Conservation (phyloP, 805 yeast genomes). For the Sungouiella thailandica region DNA sequence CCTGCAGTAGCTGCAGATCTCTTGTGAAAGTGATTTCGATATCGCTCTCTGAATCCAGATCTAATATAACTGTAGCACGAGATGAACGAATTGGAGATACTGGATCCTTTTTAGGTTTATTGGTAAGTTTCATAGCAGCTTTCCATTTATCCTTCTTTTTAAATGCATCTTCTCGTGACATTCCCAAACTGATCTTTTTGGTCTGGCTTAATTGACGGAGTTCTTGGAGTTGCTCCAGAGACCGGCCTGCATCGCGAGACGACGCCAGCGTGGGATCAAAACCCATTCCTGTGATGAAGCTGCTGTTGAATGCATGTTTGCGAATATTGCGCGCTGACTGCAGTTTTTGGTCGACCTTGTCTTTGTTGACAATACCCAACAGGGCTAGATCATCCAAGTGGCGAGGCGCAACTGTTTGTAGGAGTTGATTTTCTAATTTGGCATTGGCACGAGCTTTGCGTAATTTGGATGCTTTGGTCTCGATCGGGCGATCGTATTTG, state of each 20-base stretch:
- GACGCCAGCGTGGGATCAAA: slow-evolving; percentile 44
- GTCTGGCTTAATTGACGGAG: slow-evolving; percentile 9
- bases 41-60: slow-evolving; percentile 22
- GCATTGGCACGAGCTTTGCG: slow-evolving; percentile 14
- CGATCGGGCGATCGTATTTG: slow-evolving; percentile 16
- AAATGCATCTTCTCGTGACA: slow-evolving; percentile 13
- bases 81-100: too few relatives aligned
- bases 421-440: slow-evolving; percentile 10
- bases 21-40: slow-evolving; percentile 28
- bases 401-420: slow-evolving; percentile 8
- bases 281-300: slow-evolving; percentile 40
- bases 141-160: slow-evolving; percentile 21
- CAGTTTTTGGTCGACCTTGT: slow-evolving; percentile 12
- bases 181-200: slow-evolving; percentile 11
- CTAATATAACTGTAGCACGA: too few relatives aligned
- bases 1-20: slow-evolving; percentile 17
- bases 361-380: slow-evolving; percentile 17
- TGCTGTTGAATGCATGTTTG: slow-evolving; percentile 36
- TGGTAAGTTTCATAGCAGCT: slow-evolving; percentile 12
- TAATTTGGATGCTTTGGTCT: slow-evolving; percentile 12
- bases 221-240: slow-evolving; percentile 11
- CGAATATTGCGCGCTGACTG: slow-evolving; percentile 5
- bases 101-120: not conserved
- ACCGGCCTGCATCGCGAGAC: slow-evolving; percentile 3
- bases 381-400: slow-evolving; percentile 10